phyloP scores from a whole-genome alignment of 1,284 basidiomycete species.

The Trametes pubescens region DNA sequence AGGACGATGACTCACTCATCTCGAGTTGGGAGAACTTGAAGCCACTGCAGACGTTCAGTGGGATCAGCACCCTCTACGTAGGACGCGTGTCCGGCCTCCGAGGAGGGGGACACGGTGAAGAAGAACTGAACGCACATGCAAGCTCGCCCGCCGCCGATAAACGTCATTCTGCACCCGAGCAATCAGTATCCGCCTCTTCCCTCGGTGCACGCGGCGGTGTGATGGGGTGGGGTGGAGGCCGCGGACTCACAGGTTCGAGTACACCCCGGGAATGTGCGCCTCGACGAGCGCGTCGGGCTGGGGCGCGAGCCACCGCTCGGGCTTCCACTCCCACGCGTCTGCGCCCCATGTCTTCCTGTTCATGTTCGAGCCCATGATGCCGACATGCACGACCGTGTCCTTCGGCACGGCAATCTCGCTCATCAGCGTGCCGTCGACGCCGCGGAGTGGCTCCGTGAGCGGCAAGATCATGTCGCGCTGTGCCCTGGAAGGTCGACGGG shows the following conservation, averaged over 20 bases:
- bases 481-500: constrained; percentile 31
- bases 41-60: constrained; percentile 28
- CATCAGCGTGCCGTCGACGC: constrained; percentile 45
- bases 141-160: constrained; percentile 41
- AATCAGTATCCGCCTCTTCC: constrained; percentile 9
- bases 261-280: constrained; percentile 40
- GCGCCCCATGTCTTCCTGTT: constrained; percentile 43
- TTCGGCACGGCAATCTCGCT: constrained; percentile 51
- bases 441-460: constrained; percentile 37
- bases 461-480: constrained; percentile 38
- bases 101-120: not conserved
- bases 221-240: not conserved
- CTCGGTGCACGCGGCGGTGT: not conserved
- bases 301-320: constrained; percentile 42
- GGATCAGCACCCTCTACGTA: not conserved
- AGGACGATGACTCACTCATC: constrained; percentile 36
- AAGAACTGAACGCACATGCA: constrained; percentile 40
- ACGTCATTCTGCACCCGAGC: constrained; percentile 39
- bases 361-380: constrained; percentile 39
- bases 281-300: constrained; percentile 31
- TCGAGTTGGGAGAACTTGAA: constrained; percentile 44
- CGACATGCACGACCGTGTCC: constrained; percentile 46
- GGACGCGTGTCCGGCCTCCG: not conserved
- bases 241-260: constrained; percentile 38
- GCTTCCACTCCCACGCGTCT: constrained; percentile 43